Evolutionary conservation across 148 eudicot genomes (phyloP).

Genomic region (Persicaria maculosa): DNA sequence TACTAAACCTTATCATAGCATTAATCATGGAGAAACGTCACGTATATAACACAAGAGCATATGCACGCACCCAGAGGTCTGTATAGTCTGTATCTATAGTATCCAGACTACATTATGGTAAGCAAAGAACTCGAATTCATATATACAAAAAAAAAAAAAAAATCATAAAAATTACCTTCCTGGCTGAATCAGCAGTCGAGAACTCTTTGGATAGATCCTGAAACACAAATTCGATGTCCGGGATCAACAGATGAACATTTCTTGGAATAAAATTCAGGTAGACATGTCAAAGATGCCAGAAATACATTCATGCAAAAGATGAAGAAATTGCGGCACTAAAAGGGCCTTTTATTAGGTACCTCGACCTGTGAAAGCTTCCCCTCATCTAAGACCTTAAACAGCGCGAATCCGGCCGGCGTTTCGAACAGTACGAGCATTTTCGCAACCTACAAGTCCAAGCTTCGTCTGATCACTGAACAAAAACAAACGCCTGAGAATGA

Average conservation of each 20-base stretch:
- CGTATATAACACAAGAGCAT: neutral
- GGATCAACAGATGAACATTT: neutral
- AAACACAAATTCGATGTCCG: slow-evolving; percentile 13
- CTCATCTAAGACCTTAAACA: slow-evolving; percentile 86
- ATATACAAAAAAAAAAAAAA: neutral
- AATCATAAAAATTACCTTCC: slow-evolving; percentile 39
- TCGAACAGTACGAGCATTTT: slow-evolving; percentile 33
- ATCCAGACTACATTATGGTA: neutral
- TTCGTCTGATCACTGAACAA: neutral
- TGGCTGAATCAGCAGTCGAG: slow-evolving; percentile 54
- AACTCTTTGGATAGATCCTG: slow-evolving; percentile 84
- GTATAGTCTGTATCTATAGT: too few species aligned
- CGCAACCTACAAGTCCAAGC: neutral
- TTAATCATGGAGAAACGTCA: neutral
- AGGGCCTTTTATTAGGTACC: slow-evolving; percentile 24
- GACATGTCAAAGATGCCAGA: neutral
- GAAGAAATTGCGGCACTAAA: neutral
- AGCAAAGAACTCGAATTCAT: neutral
- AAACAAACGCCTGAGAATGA: neutral
- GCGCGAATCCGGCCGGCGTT: slow-evolving; percentile 92
- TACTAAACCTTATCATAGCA: neutral
- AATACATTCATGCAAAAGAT: neutral
- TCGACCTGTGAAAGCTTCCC: slow-evolving; percentile 75
- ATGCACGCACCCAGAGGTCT: too few species aligned
- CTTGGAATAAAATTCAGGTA: neutral